Base-by-base conservation (phyloP, 345 rosid genomes). In the Lepidium didymum region DNA sequence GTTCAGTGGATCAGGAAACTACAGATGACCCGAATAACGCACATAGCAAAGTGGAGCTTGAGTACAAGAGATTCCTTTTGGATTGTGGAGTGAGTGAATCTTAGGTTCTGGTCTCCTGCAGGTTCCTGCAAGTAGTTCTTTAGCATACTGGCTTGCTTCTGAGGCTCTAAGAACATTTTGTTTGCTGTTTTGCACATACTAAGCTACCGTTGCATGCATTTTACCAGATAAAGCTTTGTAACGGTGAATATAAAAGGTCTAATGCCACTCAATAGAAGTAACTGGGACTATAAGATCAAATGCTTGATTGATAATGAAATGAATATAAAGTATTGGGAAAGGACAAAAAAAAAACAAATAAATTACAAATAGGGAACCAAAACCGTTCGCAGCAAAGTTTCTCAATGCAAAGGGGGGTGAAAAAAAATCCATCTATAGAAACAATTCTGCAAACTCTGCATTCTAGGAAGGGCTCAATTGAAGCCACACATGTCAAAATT, bases 11-110 rank as follows among this genome's bases (percentile, higher is more conserved):
- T 31, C 23, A 51, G 36, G 63, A 74, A 67, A 55, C 25, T 44
- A 35, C 56, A 0, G 61, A 36, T 8, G 68, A 51, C 58, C 55
- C 4, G 27, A 5, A 59, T 23, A 57, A 61, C 61, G 69, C 43
- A 53, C 53, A 56, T 51, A 74, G 44, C 43, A 60, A 10, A 67
- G 73, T 74, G 0, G 73, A 60, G 68, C 62, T 37, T 2, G 78
- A 74, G 43, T 74, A 74, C 78, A 61, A 61, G 68, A 74, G 68
- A 45, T 67, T 74, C 37, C 44, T 74, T 9, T 44, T 47, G 57
- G 78, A 74, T 25, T 74, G 78, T 67, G 73, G 78, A 44, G 16
- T 74, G 21, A 45, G 50, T 43, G 77, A 52, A 67, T 56, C 62
- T 38, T 58, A 58, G 64, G 18, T 35, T 51, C 31, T 46, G 19